Percentiles rank a stretch among this genome's conserved stretches.
phyloP scores from a whole-genome alignment of 1,139 yeast species.

The Zygosaccharomyces pseudobailii region DNA sequence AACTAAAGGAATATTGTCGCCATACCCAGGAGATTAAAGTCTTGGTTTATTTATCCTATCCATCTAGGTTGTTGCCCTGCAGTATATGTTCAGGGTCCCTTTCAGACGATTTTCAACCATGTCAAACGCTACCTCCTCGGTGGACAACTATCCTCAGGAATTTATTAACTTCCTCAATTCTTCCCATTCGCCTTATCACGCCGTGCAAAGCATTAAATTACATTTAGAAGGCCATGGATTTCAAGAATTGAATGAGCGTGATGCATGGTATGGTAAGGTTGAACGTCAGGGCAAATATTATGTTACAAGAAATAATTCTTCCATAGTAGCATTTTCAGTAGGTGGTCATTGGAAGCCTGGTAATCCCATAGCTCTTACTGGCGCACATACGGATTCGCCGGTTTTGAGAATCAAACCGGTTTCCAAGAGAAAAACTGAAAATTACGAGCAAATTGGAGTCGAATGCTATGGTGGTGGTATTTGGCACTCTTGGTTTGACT shows the following conservation, averaged over 20 bases:
- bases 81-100: slow-evolving; percentile 26
- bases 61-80: not conserved
- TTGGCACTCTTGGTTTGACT: slow-evolving; percentile 85
- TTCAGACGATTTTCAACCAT: slow-evolving; percentile 22
- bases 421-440: slow-evolving; percentile 65
- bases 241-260: slow-evolving; percentile 65
- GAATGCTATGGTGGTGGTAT: slow-evolving; percentile 95
- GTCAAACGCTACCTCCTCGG: slow-evolving; percentile 6
- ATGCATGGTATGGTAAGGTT: slow-evolving; percentile 63
- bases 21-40: too few relatives aligned
- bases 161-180: slow-evolving; percentile 75
- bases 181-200: slow-evolving; percentile 95
- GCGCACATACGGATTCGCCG: slow-evolving; percentile 97
- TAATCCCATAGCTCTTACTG: slow-evolving; percentile 80
- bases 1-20: too few relatives aligned
- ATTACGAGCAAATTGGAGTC: slow-evolving; percentile 85
- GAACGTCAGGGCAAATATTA: slow-evolving; percentile 61
- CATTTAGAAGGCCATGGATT: slow-evolving; percentile 60
- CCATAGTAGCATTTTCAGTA: slow-evolving; percentile 79
- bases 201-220: slow-evolving; percentile 61
- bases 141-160: slow-evolving; percentile 36
- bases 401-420: slow-evolving; percentile 86
- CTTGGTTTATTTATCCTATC: too few relatives aligned
- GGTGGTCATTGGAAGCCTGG: slow-evolving; percentile 76
- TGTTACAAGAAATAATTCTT: slow-evolving; percentile 82